Percentiles rank a stretch among this genome's conserved stretches.
Conservation (phyloP, 176 grass and related monocot genomes). For the Bolboschoenus planiculmis region DNA sequence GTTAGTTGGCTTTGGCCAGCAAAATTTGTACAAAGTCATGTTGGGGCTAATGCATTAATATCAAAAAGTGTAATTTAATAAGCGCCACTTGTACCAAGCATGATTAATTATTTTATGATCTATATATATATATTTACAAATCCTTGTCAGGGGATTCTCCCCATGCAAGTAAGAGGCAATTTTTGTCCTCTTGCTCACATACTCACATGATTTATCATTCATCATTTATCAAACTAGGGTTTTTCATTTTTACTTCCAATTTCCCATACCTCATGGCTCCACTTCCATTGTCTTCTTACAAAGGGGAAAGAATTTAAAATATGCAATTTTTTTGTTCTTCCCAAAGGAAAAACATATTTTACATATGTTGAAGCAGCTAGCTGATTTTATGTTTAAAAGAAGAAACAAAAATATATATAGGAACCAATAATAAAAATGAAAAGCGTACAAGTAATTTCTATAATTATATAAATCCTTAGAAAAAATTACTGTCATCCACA, state of each 20-base stretch:
- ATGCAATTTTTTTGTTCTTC: too few species aligned
- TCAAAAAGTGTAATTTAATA: slow-evolving; percentile 8
- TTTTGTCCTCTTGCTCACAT: slow-evolving; percentile 6
- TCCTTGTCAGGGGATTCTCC: slow-evolving; percentile 1
- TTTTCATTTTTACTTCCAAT: background rate
- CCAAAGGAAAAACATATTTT: background rate
- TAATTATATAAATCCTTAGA: too few species aligned
- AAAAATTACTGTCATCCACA: too few species aligned
- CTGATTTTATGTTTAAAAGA: too few species aligned
- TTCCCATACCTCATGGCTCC: background rate
- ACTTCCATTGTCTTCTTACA: background rate
- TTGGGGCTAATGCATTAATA: slow-evolving; percentile 5
- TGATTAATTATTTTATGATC: too few species aligned
- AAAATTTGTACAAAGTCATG: slow-evolving; percentile 14
- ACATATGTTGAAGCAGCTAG: background rate
- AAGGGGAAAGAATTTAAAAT: background rate
- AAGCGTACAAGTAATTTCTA: too few species aligned
- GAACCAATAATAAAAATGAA: too few species aligned
- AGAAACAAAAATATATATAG: too few species aligned
- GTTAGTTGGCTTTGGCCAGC: slow-evolving; percentile 24
- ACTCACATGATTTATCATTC: slow-evolving; percentile 11
- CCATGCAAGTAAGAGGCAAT: background rate
- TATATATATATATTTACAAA: background rate
- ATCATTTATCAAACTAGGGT: slow-evolving; percentile 7
- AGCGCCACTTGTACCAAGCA: background rate